Evolutionary conservation across 805 yeast genomes (phyloP), one percentile per base, ranked within the genome.

Genomic region (Diddensiella transvaalensis): DNA sequence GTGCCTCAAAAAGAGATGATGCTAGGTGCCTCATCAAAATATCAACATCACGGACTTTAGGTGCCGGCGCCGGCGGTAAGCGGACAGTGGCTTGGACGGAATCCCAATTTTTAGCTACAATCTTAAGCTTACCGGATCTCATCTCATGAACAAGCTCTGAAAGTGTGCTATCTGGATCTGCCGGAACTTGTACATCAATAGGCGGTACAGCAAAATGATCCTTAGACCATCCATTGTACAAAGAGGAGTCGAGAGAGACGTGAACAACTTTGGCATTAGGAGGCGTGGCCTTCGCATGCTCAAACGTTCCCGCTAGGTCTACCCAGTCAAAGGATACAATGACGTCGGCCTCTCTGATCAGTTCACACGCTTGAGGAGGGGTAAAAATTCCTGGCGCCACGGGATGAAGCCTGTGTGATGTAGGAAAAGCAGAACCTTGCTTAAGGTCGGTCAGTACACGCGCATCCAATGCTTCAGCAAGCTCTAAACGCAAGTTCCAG

Each of bases 301-400:
- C 38, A 13, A 35, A 15, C 8, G 38, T 35, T 10, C 38, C 38
- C 8, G 38, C 38, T 17, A 35, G 38, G 17, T 35, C 38, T 6
- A 35, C 38, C 38, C 38, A 35, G 38, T 35, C 38, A 35, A 35
- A 35, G 8, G 38, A 35, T 13, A 35, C 38, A 8, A 35, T 35
- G 17, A 35, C 38, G 21, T 35, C 38, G 6, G 38, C 38, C 8
- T 13, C 38, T 6, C 21, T 6, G 21, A 35, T 35, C 17, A 35
- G 38, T 17, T 35, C 38, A 15, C 15, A n/a, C 8, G 38, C 38
- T 18, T 13, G 38, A 13, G 38, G 38, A n/a, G 38, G 38, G 8
- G 21, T 35, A 15, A 35, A 35, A 17, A 35, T 35, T 15, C 38
- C 38, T 6, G 38, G 38, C 8, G 38, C 38, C 21, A 35, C 38